A percentile compares a stretch with the other conserved stretches of the same genome.
Conservation (phyloP, 1,284 basidiomycete genomes). For the Fereydounia khargensis region DNA sequence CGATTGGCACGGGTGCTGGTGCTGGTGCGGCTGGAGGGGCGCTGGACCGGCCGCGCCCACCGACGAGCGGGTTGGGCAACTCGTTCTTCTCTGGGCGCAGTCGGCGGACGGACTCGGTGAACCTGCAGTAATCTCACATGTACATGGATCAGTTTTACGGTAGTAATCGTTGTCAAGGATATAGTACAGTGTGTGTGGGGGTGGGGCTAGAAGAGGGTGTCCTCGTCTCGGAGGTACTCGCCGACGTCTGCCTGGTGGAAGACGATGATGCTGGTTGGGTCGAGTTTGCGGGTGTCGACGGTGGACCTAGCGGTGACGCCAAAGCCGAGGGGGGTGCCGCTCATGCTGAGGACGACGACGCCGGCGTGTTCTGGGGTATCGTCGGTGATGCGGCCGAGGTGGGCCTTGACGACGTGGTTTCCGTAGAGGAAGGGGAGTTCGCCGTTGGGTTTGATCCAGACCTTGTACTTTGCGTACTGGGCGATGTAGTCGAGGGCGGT, state of each 20-base stretch:
- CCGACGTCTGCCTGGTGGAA: slow-evolving; percentile 81
- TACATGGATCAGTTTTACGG: too few species aligned
- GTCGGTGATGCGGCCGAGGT: slow-evolving; percentile 97
- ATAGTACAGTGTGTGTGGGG: too few species aligned
- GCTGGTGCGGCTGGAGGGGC: slow-evolving; percentile 6
- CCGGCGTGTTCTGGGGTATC: slow-evolving; percentile 99
- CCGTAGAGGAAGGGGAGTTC: slow-evolving; percentile 99
- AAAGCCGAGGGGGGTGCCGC: slow-evolving; percentile 77
- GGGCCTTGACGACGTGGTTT: slow-evolving; percentile 97
- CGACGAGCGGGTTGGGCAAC: slow-evolving; percentile 6
- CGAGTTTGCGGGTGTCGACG: slow-evolving; percentile 90
- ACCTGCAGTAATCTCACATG: too few species aligned
- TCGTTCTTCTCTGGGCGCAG: slow-evolving; percentile 21
- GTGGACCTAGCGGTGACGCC: slow-evolving; percentile 96
- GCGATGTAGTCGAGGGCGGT: slow-evolving; percentile 89
- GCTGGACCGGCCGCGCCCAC: slow-evolving; percentile 28
- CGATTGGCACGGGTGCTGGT: background rate
- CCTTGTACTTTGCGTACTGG: slow-evolving; percentile 97
- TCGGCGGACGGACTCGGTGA: slow-evolving; percentile 4
- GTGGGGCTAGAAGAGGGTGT: slow-evolving; percentile 37
- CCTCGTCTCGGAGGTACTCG: slow-evolving; percentile 55
- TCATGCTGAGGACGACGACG: slow-evolving; percentile 95
- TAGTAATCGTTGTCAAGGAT: too few species aligned
- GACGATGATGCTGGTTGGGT: slow-evolving; percentile 96
- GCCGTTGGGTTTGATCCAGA: slow-evolving; percentile 99